Conservation (phyloP, 306 rosid genomes). For the Vachellia collinsii region DNA sequence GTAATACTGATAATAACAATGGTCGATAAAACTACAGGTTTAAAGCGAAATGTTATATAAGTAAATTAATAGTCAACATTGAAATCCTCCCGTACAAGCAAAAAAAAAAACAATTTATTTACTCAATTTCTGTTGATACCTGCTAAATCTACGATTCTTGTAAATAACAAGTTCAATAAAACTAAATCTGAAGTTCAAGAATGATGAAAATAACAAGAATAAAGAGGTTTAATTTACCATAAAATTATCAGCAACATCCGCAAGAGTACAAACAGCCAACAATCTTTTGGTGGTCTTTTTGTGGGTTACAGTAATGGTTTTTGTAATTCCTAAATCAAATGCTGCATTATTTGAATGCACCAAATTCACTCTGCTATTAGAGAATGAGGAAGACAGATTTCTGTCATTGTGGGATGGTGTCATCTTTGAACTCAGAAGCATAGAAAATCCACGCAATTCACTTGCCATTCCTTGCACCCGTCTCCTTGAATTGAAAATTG, state of each 20-base stretch:
- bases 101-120: neutral
- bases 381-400: constrained; percentile 47
- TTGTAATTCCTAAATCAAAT: constrained; percentile 32
- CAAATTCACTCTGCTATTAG: constrained; percentile 37
- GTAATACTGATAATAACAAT: neutral
- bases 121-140: constrained; percentile 4
- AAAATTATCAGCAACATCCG: constrained; percentile 51
- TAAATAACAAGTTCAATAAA: neutral
- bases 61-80: constrained; percentile 27
- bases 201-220: neutral
- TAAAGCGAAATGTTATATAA: neutral
- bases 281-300: constrained; percentile 41
- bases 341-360: constrained; percentile 39
- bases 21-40: neutral
- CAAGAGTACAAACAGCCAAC: constrained; percentile 43
- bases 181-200: constrained; percentile 18
- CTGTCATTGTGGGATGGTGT: constrained; percentile 32
- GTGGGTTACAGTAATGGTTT: constrained; percentile 27
- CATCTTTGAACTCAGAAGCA: constrained; percentile 38
- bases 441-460: constrained; percentile 45
- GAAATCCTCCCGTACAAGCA: constrained; percentile 1
- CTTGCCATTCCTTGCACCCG: constrained; percentile 32
- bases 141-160: neutral
- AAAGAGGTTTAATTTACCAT: constrained; percentile 42
- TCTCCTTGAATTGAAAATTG: constrained; percentile 21